Conservation (phyloP, 805 yeast genomes). For the Candida methanosorbosa region DNA sequence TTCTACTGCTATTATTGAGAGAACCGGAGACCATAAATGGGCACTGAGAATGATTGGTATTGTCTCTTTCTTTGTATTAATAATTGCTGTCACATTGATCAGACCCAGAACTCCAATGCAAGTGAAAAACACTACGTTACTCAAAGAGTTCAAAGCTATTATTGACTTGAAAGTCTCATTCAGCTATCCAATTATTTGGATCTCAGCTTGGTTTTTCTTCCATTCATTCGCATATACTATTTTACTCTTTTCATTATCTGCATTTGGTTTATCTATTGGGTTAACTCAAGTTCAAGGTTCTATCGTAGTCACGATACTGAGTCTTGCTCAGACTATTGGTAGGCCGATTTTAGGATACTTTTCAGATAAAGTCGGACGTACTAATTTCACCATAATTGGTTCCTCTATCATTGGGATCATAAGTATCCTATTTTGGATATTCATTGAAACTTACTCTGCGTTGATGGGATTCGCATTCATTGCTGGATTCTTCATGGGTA, state of each 20-base stretch:
- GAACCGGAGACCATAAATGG: constrained; percentile 35
- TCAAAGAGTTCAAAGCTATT: constrained; percentile 9
- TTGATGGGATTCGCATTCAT: constrained; percentile 35
- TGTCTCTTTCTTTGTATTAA: constrained; percentile 16
- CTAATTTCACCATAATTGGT: constrained; percentile 32
- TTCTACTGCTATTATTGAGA: constrained; percentile 30
- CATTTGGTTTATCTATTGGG: constrained; percentile 44
- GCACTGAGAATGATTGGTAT: constrained; percentile 36
- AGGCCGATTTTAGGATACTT: constrained; percentile 39
- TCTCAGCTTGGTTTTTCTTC: constrained; percentile 15
- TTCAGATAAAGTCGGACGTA: constrained; percentile 39
- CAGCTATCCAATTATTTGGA: constrained; percentile 16
- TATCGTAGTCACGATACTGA: constrained; percentile 35
- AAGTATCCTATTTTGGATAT: constrained; percentile 42
- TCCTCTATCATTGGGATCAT: constrained; percentile 28
- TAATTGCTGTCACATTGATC: constrained; percentile 12
- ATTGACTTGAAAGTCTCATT: constrained; percentile 6
- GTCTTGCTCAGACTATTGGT: constrained; percentile 40
- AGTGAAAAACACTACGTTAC: constrained; percentile 9
- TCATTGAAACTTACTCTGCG: constrained; percentile 31
- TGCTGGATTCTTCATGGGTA: constrained; percentile 38
- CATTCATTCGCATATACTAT: constrained; percentile 25
- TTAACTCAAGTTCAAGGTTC: constrained; percentile 35
- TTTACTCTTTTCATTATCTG: constrained; percentile 35
- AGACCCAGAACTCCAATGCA: constrained; percentile 15